These are phyloP conservation scores for Nannochloris sp. DNA, from an alignment of 139 green algal genomes.

Conservation along the genomic window DNA sequence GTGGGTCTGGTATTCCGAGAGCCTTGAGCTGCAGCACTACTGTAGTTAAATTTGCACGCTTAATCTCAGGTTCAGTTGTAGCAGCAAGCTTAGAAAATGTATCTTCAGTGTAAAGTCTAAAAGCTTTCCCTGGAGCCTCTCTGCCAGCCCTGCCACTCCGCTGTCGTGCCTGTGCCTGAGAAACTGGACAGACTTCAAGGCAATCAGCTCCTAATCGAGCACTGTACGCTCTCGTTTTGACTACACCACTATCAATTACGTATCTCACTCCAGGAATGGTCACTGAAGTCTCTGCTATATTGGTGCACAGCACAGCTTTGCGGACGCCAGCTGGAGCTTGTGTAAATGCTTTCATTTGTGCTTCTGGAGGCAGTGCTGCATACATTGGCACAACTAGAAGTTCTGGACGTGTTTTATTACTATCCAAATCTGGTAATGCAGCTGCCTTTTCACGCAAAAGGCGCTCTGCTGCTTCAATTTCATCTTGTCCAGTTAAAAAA, in stretches of 20 bases:
- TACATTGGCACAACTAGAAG: slow-evolving; percentile 68
- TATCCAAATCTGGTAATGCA: slow-evolving; percentile 1
- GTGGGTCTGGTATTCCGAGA: slow-evolving; percentile 83
- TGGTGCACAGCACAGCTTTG: slow-evolving; percentile 85
- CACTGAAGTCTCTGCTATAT: slow-evolving; percentile 92
- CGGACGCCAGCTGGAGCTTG: slow-evolving; percentile 43
- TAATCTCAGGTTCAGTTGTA: slow-evolving; percentile 79
- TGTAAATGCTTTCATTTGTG: slow-evolving; percentile 75
- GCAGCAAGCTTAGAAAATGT: slow-evolving; percentile 50
- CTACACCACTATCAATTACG: slow-evolving; percentile 73
- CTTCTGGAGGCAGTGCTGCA: slow-evolving; percentile 69
- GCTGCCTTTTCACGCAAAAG: slow-evolving; percentile 48
- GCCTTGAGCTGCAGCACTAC: slow-evolving; percentile 82
- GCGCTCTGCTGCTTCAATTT: slow-evolving; percentile 71
- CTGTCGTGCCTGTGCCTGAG: slow-evolving; percentile 78
- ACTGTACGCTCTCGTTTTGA: slow-evolving; percentile 79
- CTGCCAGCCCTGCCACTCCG: slow-evolving; percentile 75
- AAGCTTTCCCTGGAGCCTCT: slow-evolving; percentile 80
- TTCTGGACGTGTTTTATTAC: background rate
- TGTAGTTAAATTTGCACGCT: slow-evolving; percentile 61
- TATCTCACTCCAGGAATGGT: slow-evolving; percentile 81
- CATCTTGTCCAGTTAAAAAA: slow-evolving; percentile 85
- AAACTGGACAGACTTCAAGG: slow-evolving; percentile 67
- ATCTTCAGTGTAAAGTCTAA: slow-evolving; percentile 84
- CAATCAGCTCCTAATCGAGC: slow-evolving; percentile 64